Base-by-base conservation (phyloP, 2,329 filamentous ascomycete genomes). In the Colletotrichum phormii region DNA sequence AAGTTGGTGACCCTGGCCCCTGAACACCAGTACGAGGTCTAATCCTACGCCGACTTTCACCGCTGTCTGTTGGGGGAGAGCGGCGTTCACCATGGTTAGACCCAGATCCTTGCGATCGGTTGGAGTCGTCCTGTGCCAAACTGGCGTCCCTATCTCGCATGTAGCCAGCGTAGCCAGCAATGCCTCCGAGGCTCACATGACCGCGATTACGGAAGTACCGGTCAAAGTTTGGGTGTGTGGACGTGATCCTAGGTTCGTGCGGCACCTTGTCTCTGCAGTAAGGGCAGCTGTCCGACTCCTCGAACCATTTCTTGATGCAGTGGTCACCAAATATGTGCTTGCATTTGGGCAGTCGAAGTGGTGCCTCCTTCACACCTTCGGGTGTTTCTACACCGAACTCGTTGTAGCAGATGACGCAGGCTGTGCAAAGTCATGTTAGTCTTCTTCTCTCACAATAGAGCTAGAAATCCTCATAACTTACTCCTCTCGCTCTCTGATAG, bases 251-350 rank as follows among this genome's bases (percentile, higher is more conserved):
- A 24, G 71, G 61, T 71, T 90, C 87, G 2, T 89, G 88, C 3
- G 85, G 88, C 29, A 92, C 82, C 76, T 90, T 90, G 74, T 90
- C 86, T 31, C 90, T 87, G 79, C 90, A 92, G 76, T 92, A 92
- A 0, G 90, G 90, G 75, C 90, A 92, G 67, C 84, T 90, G 75
- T 90, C 87, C 1, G 89, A 89, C 58, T 91, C 89, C 64, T 89
- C 84, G 54, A 92, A 86, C 90, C 90, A 92, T 75, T 89, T 91
- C 78, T 89, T 90, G 75, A 92, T 90, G 78, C 90, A 92, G 75
- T 88, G 85, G 68, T 91, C 86, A 22, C 90, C 90, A 78, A 92
- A 92, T 7, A 92, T 79, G 75, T 92, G 90, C 75, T 88, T 89
- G 83, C 90, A 92, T 75, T 86, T 88, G 2, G 90, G 90, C 22